phyloP scores from a whole-genome alignment of 306 rosid genomes.

The Dryas alaskensis region DNA sequence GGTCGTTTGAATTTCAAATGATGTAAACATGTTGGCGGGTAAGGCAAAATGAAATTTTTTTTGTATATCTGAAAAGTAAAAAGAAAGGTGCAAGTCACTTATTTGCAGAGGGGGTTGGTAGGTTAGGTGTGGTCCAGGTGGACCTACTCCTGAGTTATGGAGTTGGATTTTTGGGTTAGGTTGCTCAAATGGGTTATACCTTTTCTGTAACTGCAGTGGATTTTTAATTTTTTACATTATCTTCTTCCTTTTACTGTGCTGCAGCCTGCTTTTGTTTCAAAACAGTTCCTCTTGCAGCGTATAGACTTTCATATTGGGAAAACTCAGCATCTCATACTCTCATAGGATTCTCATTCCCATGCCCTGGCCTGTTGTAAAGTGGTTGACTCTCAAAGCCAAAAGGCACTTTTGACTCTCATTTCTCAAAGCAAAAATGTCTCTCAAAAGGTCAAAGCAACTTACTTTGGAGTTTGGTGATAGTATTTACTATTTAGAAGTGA shows the following conservation, averaged over 20 bases:
- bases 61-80: conserved; percentile 42
- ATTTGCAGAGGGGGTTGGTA: conserved; percentile 31
- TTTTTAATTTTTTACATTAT: conserved; percentile 11
- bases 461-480: conserved; percentile 17
- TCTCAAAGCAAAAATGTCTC: conserved; percentile 10
- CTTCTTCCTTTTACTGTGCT: conserved; percentile 21
- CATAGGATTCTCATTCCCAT: conserved; percentile 22
- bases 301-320: conserved; percentile 16
- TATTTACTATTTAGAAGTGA: conserved; percentile 1
- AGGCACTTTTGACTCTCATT: conserved; percentile 23
- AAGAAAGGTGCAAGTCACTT: conserved; percentile 29
- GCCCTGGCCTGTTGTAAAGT: background rate
- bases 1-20: conserved; percentile 42
- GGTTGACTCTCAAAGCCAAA: conserved; percentile 13
- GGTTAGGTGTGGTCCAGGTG: conserved; percentile 51
- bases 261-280: conserved; percentile 25
- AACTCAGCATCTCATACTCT: conserved; percentile 22
- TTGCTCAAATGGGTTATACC: conserved; percentile 25
- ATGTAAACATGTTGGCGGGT: conserved; percentile 32
- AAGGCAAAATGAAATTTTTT: conserved; percentile 21
- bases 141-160: conserved; percentile 38
- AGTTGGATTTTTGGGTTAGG: conserved; percentile 31
- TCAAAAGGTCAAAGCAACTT: conserved; percentile 24
- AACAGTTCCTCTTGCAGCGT: conserved; percentile 7
- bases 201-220: conserved; percentile 30